A percentile compares a stretch with the other conserved stretches of the same genome.
These are phyloP conservation scores for Solanum pinnatisectum DNA, from an alignment of 257 asterid genomes.

Conservation along the genomic window DNA sequence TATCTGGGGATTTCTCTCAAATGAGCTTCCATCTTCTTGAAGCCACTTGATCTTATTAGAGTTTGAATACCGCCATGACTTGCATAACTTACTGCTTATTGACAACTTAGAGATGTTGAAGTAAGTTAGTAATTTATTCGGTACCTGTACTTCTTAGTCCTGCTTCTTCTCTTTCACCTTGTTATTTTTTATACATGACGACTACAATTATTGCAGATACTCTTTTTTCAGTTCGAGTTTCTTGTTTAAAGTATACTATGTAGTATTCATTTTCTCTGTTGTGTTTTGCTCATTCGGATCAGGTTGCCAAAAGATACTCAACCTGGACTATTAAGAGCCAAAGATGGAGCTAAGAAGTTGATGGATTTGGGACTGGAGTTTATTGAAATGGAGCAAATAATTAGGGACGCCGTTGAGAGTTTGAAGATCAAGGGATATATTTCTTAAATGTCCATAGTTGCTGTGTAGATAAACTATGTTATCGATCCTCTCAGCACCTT, in stretches of 20 bases:
- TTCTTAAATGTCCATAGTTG: constrained; percentile 14
- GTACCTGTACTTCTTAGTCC: not conserved
- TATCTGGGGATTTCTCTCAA: not conserved
- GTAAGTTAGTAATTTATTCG: not conserved
- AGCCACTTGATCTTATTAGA: not conserved
- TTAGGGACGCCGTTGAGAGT: constrained; percentile 65
- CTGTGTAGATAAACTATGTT: not conserved
- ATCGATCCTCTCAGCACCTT: not conserved
- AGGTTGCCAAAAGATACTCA: constrained; percentile 71
- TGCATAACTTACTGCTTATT: not conserved
- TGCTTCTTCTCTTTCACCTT: not conserved
- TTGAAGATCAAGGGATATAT: constrained; percentile 58
- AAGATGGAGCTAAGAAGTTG: constrained; percentile 58
- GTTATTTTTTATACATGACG: not conserved
- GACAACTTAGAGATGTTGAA: not conserved
- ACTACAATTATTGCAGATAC: not conserved
- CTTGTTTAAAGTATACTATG: not conserved
- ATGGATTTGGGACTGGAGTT: constrained; percentile 66
- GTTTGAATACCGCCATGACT: not conserved
- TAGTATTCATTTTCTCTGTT: not conserved
- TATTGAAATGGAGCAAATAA: constrained; percentile 63
- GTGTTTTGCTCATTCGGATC: not conserved
- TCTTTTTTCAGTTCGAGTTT: not conserved
- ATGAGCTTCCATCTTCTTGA: not conserved
- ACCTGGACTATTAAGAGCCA: constrained; percentile 59